Conservation (phyloP, 257 asterid species). For the Primulina eburnea region DNA sequence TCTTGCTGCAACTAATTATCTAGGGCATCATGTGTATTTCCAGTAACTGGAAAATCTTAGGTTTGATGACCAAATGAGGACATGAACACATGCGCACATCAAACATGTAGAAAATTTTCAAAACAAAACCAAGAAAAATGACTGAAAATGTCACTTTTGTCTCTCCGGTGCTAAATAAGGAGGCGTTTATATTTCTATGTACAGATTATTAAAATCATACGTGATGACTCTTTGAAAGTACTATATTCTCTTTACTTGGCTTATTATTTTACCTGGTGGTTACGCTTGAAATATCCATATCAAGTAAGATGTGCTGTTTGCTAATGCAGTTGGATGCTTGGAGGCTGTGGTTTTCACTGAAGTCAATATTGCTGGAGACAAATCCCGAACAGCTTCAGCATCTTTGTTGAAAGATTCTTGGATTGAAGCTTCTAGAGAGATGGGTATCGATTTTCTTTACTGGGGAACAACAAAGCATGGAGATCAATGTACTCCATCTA, state of each 20-base stretch:
- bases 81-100: no score
- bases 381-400: slow-evolving; percentile 57
- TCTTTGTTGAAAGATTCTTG: slow-evolving; percentile 54
- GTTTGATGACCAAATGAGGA: no score
- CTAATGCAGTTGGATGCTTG: slow-evolving; percentile 49
- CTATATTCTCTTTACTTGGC: neutral
- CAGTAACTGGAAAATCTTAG: no score
- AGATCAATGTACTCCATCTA: slow-evolving; percentile 27
- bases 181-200: neutral
- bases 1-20: neutral
- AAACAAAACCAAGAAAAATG: no score
- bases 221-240: neutral
- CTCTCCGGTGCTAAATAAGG: neutral
- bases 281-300: neutral
- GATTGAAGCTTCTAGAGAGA: slow-evolving; percentile 57
- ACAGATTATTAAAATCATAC: slow-evolving; percentile 6
- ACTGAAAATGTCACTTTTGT: no score
- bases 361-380: slow-evolving; percentile 73
- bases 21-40: no score
- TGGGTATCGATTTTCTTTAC: slow-evolving; percentile 34
- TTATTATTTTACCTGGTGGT: neutral
- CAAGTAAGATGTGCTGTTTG: slow-evolving; percentile 12
- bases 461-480: slow-evolving; percentile 26
- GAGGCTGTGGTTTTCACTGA: slow-evolving; percentile 69
- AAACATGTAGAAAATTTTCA: no score